These are phyloP conservation scores for Cydonia oblonga DNA, from an alignment of 331 rosid genomes.

Conservation along the genomic window DNA sequence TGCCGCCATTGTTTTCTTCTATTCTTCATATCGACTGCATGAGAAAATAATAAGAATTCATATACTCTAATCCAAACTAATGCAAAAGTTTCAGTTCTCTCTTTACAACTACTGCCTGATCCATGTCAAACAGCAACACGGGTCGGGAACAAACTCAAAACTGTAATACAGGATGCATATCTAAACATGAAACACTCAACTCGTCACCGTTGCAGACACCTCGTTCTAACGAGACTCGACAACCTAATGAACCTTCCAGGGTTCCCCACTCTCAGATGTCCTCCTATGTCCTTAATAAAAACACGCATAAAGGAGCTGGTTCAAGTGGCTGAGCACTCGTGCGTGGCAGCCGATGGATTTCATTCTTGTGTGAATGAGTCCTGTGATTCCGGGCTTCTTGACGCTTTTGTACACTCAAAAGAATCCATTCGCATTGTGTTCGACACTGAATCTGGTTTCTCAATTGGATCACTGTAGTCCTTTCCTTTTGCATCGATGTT, in stretches of 20 bases:
- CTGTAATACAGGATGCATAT: slow-evolving; percentile 1
- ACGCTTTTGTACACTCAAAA: too few relatives aligned
- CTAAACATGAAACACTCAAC: slow-evolving; percentile 4
- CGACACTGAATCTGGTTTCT: slow-evolving; percentile 19
- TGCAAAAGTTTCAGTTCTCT: too few relatives aligned
- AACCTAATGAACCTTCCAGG: not conserved
- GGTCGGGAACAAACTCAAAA: slow-evolving; percentile 9
- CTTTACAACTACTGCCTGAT: too few relatives aligned
- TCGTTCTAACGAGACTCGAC: not conserved
- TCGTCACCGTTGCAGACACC: slow-evolving; percentile 10
- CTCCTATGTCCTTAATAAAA: not conserved
- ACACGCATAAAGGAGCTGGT: not conserved
- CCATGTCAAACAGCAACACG: too few relatives aligned
- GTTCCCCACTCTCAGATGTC: slow-evolving; percentile 1
- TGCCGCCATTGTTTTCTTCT: not conserved
- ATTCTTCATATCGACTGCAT: not conserved
- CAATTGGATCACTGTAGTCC: slow-evolving; percentile 16
- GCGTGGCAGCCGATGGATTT: too few relatives aligned
- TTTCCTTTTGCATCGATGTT: slow-evolving; percentile 43
- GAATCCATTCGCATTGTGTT: too few relatives aligned
- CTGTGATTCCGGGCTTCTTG: too few relatives aligned
- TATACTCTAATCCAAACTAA: slow-evolving; percentile 5
- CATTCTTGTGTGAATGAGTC: too few relatives aligned
- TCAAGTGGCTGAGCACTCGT: not conserved
- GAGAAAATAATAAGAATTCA: slow-evolving; percentile 2